A percentile compares a stretch with the other conserved stretches of the same genome.
Evolutionary conservation across 495 filamentous ascomycete genomes (phyloP).

Genomic region (Tetracladium marchalianum): DNA sequence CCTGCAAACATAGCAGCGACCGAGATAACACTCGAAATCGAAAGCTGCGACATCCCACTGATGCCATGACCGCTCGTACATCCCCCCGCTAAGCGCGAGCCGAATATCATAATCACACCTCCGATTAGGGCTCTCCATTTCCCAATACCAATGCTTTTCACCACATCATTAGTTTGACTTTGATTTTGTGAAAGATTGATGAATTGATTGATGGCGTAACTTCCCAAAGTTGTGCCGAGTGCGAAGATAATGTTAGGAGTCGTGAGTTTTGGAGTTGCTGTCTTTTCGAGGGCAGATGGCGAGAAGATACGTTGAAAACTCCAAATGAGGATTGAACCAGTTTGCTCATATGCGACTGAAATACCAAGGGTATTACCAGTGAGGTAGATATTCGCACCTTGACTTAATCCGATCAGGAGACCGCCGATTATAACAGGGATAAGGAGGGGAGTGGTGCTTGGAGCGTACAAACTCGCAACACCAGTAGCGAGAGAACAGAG

Average conservation of each 20-base stretch:
- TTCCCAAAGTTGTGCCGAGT: conserved; percentile 32
- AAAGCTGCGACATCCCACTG: conserved; percentile 40
- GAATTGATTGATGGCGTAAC: conserved; percentile 15
- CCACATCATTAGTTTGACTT: background rate
- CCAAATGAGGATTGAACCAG: conserved; percentile 36
- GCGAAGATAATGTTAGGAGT: conserved; percentile 33
- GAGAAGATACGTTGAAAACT: conserved; percentile 13
- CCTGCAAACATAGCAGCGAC: conserved; percentile 38
- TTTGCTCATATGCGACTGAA: conserved; percentile 41
- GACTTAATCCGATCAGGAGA: conserved; percentile 37
- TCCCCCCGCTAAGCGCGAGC: conserved; percentile 43
- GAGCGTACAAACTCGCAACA: background rate
- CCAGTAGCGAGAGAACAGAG: conserved; percentile 1
- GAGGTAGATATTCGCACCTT: conserved; percentile 32
- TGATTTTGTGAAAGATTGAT: no score
- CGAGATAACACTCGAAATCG: conserved; percentile 40
- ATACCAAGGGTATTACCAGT: conserved; percentile 36
- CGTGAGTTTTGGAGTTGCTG: conserved; percentile 18
- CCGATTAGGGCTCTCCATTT: conserved; percentile 29
- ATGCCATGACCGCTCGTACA: conserved; percentile 54
- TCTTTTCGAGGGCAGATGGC: background rate
- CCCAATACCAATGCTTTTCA: conserved; percentile 19
- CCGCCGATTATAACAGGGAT: conserved; percentile 31
- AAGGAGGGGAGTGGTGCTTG: conserved; percentile 8
- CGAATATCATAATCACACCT: conserved; percentile 39